Base-by-base conservation (phyloP, 768 basidiomycete species). In the Amanita jacksonii region DNA sequence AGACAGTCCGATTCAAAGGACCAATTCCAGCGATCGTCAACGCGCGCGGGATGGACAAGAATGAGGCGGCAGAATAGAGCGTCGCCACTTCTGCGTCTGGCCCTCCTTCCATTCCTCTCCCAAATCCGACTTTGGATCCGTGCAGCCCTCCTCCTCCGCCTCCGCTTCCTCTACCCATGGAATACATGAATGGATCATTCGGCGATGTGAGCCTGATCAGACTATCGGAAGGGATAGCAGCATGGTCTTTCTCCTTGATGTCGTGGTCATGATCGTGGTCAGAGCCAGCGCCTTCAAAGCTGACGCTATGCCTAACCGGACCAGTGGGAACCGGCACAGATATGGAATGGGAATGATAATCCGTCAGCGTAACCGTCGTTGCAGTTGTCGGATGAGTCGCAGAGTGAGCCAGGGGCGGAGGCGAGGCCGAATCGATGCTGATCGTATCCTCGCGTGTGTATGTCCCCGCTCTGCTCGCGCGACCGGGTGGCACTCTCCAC, bases 1-100 rank as follows among this genome's bases (percentile, higher is more conserved):
- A 63, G 16, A 58, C 53, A 42, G 70, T 43, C 35, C 58, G 59
- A 24, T 67, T 53, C 1, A 68, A 62, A 13, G 68, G 59, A 27
- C 62, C 63, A 20, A 56, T 33, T 10, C 16, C 19, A 1, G 34
- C 8, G 8, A 5, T 42, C 43, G 36, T 48, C 53, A 38, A n/a
- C 33, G 63, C 65, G 18, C 65, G 61, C 5, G 81, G 75, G 22
- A 88, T 72, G 20, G 82, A 84, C 63, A 79, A 75, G 18, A 90
- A 68, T 1, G 83, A 86, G 4, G 85, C 85, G 0, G 85, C 85
- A n/a, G 85, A 85, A 59, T 90, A 91, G 4, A 90, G 67, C 3
- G 87, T 89, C 13, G 86, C 84, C 8, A 87, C 82, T 41, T 92
- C 89, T 1, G 82, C 70, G 59, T 90, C 88, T 15, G 71, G 34